Base-by-base conservation (phyloP, 1,284 basidiomycete species). In the Vanrija humicola region DNA sequence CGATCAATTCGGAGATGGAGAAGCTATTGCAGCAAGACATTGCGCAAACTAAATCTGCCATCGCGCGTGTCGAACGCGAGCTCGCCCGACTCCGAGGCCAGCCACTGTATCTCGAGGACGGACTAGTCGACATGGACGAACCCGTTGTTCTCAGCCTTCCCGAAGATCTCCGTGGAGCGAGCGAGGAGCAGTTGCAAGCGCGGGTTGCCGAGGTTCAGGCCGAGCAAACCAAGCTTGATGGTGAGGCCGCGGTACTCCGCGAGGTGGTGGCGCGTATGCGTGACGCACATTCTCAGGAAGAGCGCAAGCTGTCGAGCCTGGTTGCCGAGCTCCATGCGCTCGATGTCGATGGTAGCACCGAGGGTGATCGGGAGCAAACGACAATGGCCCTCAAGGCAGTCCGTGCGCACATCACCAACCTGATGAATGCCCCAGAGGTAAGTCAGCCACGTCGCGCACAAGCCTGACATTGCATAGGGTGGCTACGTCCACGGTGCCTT, bases 1-100 rank as follows among this genome's bases (percentile, higher is more conserved):
- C 67, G 3, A 59, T 73, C 56, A 70, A 69, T 51, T 58, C 65
- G 23, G 72, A 74, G 54, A 68, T 73, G 55, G 71, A 73, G 54
- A 60, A 65, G 48, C 48, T 64, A 16, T 53, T 74, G 14, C 64
- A 65, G 29, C 70, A 72, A 21, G 72, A 74, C 28, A 47, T 72
- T 10, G 68, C 64, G 1, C 43, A 51, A 34, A 72, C 70, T 0
- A 66, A 68, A 50, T 63, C 63, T 3, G 66, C 66, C 0, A 65
- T 70, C 23, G 62, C 61, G 0, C 55, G 55, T 15, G 45, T 71
- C 16, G 66, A 70, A 19, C 58, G 60, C 3, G 55, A 68, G 16
- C 56, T 70, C 14, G 58, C 63, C 1, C 42, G 54, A 15, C 39
- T 47, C 1, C 56, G 52, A 0, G 61, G 61, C 9, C 43, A 54